phyloP scores from a whole-genome alignment of 2,329 filamentous ascomycete species.

The Aspergillus pseudotamarii region DNA sequence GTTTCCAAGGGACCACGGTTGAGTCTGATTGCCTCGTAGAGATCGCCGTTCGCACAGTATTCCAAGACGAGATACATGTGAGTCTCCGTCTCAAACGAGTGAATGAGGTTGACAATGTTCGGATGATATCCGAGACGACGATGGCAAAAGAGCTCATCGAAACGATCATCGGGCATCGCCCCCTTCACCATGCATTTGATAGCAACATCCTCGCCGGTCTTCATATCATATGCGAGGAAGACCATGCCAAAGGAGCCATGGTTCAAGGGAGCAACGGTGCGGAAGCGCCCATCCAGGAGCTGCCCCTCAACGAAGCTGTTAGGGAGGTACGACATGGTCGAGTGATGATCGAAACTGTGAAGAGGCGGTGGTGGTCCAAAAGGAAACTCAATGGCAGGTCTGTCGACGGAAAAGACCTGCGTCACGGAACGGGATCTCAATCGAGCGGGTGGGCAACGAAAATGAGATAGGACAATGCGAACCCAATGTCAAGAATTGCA shows the following conservation, averaged over 20 bases:
- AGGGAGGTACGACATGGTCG: constrained; percentile 38
- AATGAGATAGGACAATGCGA: constrained; percentile 28
- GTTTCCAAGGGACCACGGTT: constrained; percentile 89
- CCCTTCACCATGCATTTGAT: constrained; percentile 96
- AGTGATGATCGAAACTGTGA: constrained; percentile 12
- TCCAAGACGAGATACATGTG: constrained; percentile 93
- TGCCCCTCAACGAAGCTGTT: constrained; percentile 39
- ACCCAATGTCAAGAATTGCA: constrained; percentile 29
- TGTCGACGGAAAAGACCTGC: neutral
- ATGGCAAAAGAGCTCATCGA: constrained; percentile 68
- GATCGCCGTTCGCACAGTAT: constrained; percentile 90
- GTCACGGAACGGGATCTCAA: neutral
- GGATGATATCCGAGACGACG: constrained; percentile 75
- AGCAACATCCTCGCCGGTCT: constrained; percentile 78
- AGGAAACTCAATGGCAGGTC: neutral
- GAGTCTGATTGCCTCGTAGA: constrained; percentile 94
- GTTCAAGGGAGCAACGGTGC: constrained; percentile 91
- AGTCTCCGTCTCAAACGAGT: constrained; percentile 87
- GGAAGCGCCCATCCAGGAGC: constrained; percentile 70
- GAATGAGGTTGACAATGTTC: constrained; percentile 90
- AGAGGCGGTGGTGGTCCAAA: neutral
- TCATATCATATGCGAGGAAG: constrained; percentile 82
- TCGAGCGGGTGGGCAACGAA: neutral
- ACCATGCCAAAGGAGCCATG: constrained; percentile 99
- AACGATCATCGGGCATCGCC: constrained; percentile 72